Base-by-base conservation (phyloP, 2,329 filamentous ascomycete genomes). In the Pseudocercospora vitis region DNA sequence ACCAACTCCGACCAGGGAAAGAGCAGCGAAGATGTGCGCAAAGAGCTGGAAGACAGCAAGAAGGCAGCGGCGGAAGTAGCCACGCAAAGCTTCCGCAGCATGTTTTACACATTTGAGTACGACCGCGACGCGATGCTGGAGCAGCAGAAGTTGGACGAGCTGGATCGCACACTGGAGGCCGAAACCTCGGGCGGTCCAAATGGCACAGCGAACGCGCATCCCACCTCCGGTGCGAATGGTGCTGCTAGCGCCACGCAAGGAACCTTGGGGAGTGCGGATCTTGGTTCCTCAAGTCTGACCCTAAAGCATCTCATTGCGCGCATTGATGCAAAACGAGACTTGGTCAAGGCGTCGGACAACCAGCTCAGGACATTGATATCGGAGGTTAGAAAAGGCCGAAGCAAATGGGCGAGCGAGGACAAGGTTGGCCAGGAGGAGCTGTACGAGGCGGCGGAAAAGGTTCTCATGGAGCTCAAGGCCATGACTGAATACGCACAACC, bases 371-470 rank as follows among this genome's bases (percentile, higher is more conserved):
- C 87, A 46, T 76, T 99, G 54, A 96, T 99, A 82, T 96, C 94
- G 65, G 94, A 99, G 72, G 94, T 99, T 14, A 84, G 94, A 60
- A 99, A 97, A 73, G 97, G 97, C 65, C 82, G 94, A 65, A 97
- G 92, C 73, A 99, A 99, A 74, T 99, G 94, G 94, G 92, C 94
- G 3, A 97, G 88, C 70, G 94, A 97, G 72, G 94, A 99, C 64
- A 94, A 95, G 63, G 87, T 99, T 57, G 92, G 94, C 55, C 94
- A 99, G 73, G 94, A 99, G 72, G 94, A 99, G 73, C 80, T 99
- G 4, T 99, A 99, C 70, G 94, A 99, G 75, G 90, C 94, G 8
- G 80, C 94, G 11, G 94, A 99, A 71, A 97, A 97, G 75, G 94
- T 99, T 48, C 79, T 99, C 66, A 95, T 91, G 67, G 92, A 97